These are phyloP conservation scores for Fusarium sp. DNA, from an alignment of 2,329 filamentous ascomycete genomes.

Conservation along the genomic window DNA sequence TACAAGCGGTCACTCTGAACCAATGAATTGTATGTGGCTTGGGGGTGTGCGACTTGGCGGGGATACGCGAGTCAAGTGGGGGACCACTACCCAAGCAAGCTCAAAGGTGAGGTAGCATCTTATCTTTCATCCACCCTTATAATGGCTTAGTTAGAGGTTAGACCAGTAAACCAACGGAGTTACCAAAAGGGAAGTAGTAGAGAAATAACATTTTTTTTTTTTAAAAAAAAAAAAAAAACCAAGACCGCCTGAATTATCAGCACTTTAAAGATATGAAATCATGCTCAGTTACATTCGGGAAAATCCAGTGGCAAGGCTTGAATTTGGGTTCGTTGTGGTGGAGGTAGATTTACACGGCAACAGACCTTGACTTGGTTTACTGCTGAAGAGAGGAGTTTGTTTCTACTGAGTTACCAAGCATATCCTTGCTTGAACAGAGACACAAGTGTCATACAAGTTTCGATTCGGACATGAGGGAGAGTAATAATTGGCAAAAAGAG, in stretches of 20 bases:
- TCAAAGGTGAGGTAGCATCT: background rate
- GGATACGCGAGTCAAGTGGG: slow-evolving; percentile 21
- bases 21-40: slow-evolving; percentile 33
- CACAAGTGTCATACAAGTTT: slow-evolving; percentile 5
- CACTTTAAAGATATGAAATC: background rate
- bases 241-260: background rate
- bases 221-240: background rate
- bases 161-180: background rate
- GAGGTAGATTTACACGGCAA: slow-evolving; percentile 3
- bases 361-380: background rate
- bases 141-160: background rate
- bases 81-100: background rate
- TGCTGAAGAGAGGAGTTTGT: background rate
- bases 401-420: slow-evolving; percentile 14
- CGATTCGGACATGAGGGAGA: background rate
- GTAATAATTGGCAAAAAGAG: slow-evolving; percentile 14
- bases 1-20: slow-evolving; percentile 22
- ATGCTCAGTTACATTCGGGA: slow-evolving; percentile 35
- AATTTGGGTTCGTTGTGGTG: background rate
- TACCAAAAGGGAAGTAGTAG: slow-evolving; percentile 4
- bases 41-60: slow-evolving; percentile 15
- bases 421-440: slow-evolving; percentile 19
- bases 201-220: slow-evolving; percentile 8
- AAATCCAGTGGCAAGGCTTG: background rate
- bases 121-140: background rate